Base-by-base conservation (phyloP, 2,329 filamentous ascomycete species). In the Penicillium sp. region DNA sequence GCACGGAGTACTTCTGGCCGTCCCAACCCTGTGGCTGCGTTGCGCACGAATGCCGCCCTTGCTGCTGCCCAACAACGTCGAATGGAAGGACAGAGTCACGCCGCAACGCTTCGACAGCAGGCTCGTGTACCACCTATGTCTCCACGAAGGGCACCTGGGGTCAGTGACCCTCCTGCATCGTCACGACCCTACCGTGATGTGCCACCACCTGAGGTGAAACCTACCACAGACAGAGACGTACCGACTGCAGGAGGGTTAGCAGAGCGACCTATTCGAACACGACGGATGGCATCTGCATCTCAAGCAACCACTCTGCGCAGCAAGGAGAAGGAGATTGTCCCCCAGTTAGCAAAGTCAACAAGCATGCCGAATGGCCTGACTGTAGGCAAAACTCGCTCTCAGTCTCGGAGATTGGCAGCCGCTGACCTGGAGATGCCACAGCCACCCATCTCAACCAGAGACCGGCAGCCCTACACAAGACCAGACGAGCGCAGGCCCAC, bases 61-160 rank as follows among this genome's bases (percentile, higher is more conserved):
- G 69, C 63, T n/a, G 72, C 72, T 39, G 74, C 73, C 16, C 73
- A 76, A 31, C 66, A 74, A 43, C 69, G 73, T 14, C 68, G 70
- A n/a, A 65, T 70, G 53, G 74, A 74, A 38, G 56, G 70, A 0
- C 74, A 75, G 49, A 80, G 75, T 45, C 78, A 79, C 58, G 77
- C 77, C 3, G 77, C 77, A 6, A 73, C 73, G 3, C 71, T 79
- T 55, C 72, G 77, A 46, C 77, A 78, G 57, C 75, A 78, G 57
- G 75, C 75, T 34, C 53, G 74, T 8, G 67, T 69, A n/a, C 65
- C 68, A 5, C 62, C 67, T 51, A 58, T 62, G 5, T 64, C 72
- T 18, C 58, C 67, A 27, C 63, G 68, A 42, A 71, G 63, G 32
- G 55, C 64, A 8, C 55, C 67, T 5, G 63, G 63, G 9, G 54